phyloP scores from a whole-genome alignment of 768 basidiomycete genomes.

The Suillus tomentosus region DNA sequence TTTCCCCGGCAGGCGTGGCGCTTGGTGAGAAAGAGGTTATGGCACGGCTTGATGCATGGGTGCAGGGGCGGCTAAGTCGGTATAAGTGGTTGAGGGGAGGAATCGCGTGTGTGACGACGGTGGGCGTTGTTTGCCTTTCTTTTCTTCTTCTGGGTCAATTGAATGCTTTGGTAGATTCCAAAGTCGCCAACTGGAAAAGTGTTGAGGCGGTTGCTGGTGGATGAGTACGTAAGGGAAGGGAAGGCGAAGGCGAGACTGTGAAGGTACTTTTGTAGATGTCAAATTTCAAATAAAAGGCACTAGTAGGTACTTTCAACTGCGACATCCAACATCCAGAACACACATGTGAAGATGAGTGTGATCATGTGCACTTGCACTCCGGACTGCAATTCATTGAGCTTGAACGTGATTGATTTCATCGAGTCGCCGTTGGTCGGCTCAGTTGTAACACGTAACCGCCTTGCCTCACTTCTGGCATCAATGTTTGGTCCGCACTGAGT shows the following conservation, averaged over 20 bases:
- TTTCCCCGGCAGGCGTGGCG: conserved; percentile 52
- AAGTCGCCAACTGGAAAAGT: conserved; percentile 70
- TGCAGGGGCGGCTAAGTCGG: conserved; percentile 57
- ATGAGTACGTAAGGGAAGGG: conserved; percentile 43
- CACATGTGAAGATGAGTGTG: not conserved
- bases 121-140: conserved; percentile 27
- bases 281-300: not conserved
- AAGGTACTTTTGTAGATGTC: not conserved
- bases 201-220: conserved; percentile 56
- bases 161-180: conserved; percentile 48
- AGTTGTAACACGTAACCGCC: too few relatives aligned
- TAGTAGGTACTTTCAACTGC: not conserved
- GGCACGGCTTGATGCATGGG: conserved; percentile 55
- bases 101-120: conserved; percentile 59
- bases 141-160: not conserved
- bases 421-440: not conserved
- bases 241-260: conserved; percentile 19
- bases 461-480: too few relatives aligned
- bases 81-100: conserved; percentile 75
- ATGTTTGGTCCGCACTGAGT: too few relatives aligned
- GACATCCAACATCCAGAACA: too few relatives aligned
- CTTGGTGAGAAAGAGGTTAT: conserved; percentile 43
- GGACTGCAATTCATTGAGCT: not conserved
- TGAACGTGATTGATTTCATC: not conserved
- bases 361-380: not conserved